These are phyloP conservation scores for Kwoniella shivajii DNA, from an alignment of 1,284 basidiomycete genomes.

Conservation along the genomic window DNA sequence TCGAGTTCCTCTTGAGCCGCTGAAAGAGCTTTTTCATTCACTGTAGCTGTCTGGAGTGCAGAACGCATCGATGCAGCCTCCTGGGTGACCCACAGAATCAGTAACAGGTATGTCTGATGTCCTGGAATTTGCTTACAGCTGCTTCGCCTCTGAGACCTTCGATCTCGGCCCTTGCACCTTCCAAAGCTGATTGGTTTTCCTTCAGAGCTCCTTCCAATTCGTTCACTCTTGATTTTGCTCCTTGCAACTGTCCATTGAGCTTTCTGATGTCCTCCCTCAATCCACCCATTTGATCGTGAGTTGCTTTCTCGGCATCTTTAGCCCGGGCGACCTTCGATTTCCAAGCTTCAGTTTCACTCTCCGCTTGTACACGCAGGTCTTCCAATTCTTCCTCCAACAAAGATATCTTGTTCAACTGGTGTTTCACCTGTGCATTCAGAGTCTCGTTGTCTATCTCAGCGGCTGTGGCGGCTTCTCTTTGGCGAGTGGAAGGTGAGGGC, in stretches of 20 bases:
- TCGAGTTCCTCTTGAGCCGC: slow-evolving; percentile 36
- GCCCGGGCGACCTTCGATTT: slow-evolving; percentile 68
- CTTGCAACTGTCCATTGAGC: slow-evolving; percentile 65
- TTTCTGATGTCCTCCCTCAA: slow-evolving; percentile 66
- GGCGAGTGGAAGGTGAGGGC: slow-evolving; percentile 18
- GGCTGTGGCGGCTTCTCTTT: slow-evolving; percentile 61
- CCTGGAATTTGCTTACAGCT: slow-evolving; percentile 60
- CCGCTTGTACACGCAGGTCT: slow-evolving; percentile 69
- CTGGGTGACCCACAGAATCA: slow-evolving; percentile 36
- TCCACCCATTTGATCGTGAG: slow-evolving; percentile 67
- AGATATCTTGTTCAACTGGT: slow-evolving; percentile 75
- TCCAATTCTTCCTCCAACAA: slow-evolving; percentile 82
- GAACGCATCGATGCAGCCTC: slow-evolving; percentile 52
- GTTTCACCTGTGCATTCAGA: slow-evolving; percentile 79
- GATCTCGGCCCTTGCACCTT: slow-evolving; percentile 88
- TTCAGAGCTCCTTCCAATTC: slow-evolving; percentile 85
- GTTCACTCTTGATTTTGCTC: slow-evolving; percentile 66
- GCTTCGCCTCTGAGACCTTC: slow-evolving; percentile 78
- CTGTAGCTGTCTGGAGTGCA: slow-evolving; percentile 33
- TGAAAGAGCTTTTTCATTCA: slow-evolving; percentile 37
- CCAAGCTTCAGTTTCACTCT: slow-evolving; percentile 70
- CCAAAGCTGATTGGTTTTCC: slow-evolving; percentile 84
- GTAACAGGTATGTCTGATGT: neutral
- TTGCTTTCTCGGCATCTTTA: slow-evolving; percentile 74
- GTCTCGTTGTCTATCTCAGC: slow-evolving; percentile 92